phyloP scores from a whole-genome alignment of 768 basidiomycete genomes.

The Strobilomyces echinocephalus region DNA sequence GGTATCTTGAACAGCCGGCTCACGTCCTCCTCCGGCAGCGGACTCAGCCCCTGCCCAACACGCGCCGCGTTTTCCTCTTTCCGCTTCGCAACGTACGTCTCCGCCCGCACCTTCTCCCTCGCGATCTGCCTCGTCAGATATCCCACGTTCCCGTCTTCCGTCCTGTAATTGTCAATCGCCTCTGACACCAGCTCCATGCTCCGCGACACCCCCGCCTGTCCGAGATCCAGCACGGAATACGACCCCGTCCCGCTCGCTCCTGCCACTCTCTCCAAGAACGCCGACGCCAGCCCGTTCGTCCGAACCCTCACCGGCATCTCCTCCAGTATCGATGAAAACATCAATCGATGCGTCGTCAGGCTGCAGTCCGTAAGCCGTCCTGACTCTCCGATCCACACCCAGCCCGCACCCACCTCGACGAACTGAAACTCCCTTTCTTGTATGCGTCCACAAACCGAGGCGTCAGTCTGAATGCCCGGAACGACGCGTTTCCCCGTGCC shows the following conservation, averaged over 20 bases:
- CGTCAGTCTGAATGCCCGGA: constrained; percentile 86
- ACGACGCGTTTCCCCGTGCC: constrained; percentile 76
- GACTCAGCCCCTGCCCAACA: constrained; percentile 75
- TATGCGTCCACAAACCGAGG: constrained; percentile 75
- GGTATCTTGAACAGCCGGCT: constrained; percentile 84
- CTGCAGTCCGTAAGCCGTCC: constrained; percentile 37
- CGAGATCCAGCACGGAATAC: constrained; percentile 67
- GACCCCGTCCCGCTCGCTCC: constrained; percentile 45
- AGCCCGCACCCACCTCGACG: constrained; percentile 55
- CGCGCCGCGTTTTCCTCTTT: constrained; percentile 83
- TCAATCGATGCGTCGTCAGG: constrained; percentile 73
- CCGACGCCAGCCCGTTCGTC: constrained; percentile 71
- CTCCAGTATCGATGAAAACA: constrained; percentile 80
- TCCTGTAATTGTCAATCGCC: constrained; percentile 78
- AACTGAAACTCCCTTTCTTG: constrained; percentile 80
- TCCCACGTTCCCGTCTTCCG: constrained; percentile 89
- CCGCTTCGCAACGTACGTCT: constrained; percentile 74
- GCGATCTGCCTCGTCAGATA: constrained; percentile 86
- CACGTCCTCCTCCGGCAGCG: constrained; percentile 85
- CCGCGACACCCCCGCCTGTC: constrained; percentile 61
- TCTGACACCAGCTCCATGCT: constrained; percentile 85
- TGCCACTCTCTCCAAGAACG: constrained; percentile 70
- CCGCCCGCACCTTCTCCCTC: constrained; percentile 76
- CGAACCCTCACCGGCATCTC: constrained; percentile 84
- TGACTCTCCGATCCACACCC: background rate